These are phyloP conservation scores for Puccinia novopanici DNA, from an alignment of 1,284 basidiomycete genomes.

Conservation along the genomic window DNA sequence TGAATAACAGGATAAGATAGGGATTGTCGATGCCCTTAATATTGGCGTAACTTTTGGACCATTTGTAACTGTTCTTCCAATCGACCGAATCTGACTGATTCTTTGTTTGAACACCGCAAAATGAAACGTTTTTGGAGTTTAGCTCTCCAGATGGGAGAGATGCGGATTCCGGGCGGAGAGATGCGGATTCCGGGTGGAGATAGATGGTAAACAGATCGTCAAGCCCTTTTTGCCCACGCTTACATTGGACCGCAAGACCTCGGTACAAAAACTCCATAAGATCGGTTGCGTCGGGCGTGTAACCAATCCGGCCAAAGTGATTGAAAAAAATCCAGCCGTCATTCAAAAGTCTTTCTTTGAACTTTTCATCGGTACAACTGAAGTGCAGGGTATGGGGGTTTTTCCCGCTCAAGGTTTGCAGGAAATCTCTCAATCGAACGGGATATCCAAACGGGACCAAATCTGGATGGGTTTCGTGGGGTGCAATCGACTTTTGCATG, in stretches of 20 bases:
- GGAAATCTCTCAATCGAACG: not conserved
- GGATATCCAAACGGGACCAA: not conserved
- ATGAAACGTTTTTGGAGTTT: not conserved
- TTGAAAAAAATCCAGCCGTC: not conserved
- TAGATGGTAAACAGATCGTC: not conserved
- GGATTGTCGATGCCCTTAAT: not conserved
- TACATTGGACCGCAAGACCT: slow-evolving; percentile 6
- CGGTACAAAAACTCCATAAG: slow-evolving; percentile 7
- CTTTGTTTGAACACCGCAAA: not conserved
- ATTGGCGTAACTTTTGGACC: not conserved
- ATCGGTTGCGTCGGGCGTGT: not conserved
- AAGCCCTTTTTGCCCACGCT: not conserved
- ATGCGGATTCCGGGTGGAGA: not conserved
- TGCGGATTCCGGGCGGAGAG: not conserved
- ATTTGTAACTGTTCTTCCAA: not conserved
- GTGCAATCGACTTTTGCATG: not conserved
- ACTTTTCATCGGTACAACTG: not conserved
- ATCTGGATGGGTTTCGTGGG: too few species aligned
- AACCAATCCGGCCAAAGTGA: not conserved
- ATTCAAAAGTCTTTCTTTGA: not conserved
- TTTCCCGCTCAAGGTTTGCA: not conserved
- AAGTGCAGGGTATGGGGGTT: not conserved
- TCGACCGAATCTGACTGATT: not conserved
- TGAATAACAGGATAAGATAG: not conserved
- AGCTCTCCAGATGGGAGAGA: not conserved